Conservation (phyloP, 257 asterid genomes). For the Ehretia macrophylla region DNA sequence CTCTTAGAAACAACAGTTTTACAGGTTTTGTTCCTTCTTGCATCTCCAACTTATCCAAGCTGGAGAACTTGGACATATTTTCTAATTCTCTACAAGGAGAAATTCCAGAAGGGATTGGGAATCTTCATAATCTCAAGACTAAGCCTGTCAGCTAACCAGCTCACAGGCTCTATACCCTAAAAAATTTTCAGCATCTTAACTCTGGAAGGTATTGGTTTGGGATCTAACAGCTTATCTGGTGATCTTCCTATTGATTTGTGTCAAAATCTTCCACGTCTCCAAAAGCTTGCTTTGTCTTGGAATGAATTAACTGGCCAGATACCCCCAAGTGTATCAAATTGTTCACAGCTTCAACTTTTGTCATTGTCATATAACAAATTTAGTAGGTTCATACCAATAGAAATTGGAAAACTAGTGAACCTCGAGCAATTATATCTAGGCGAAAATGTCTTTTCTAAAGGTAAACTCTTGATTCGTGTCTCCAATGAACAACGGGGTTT, state of each 20-base stretch:
- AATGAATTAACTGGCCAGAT: conserved; percentile 5
- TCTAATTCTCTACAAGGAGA: conserved; percentile 17
- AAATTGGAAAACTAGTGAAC: conserved; percentile 17
- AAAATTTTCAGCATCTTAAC: background rate
- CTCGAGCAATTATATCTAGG: conserved; percentile 8
- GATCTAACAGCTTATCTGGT: conserved; percentile 5
- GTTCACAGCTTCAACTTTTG: conserved; percentile 2
- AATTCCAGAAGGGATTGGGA: too few relatives aligned
- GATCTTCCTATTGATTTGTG: conserved; percentile 9
- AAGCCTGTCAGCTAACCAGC: too few relatives aligned
- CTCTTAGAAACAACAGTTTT: background rate
- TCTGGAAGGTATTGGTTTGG: background rate
- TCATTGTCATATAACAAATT: conserved; percentile 8
- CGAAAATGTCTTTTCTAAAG: conserved; percentile 2
- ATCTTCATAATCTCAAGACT: too few relatives aligned
- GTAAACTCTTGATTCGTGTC: background rate
- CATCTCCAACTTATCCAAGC: background rate
- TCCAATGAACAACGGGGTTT: too few relatives aligned
- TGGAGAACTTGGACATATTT: too few relatives aligned
- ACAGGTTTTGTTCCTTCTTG: conserved; percentile 2
- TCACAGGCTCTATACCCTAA: too few relatives aligned
- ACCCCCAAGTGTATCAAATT: background rate
- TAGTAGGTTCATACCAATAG: conserved; percentile 14
- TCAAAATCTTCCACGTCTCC: background rate
- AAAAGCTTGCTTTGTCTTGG: background rate